Percentiles rank a stretch among this genome's conserved stretches.
Conservation (phyloP, 192 early-diverging fungal genomes). For the Anaeromyces robustus region DNA sequence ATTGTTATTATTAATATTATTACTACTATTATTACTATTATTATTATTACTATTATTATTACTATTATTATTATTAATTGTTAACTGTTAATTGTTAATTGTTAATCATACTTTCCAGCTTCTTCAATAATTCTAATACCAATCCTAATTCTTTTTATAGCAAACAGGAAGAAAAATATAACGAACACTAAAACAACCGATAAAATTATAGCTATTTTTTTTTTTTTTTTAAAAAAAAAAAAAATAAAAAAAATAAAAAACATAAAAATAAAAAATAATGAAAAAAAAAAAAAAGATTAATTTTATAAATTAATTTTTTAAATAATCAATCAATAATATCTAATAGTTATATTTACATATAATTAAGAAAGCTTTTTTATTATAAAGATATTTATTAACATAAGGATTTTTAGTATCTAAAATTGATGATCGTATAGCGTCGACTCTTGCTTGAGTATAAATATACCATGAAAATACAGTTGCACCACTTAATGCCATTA, state of each 20-base stretch:
- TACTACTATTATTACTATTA: no score
- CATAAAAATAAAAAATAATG: no score
- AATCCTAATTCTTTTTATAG: background rate
- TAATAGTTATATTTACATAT: background rate
- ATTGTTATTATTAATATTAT: no score
- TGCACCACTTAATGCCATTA: background rate
- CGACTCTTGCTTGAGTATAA: background rate
- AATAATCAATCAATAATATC: no score
- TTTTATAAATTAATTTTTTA: no score
- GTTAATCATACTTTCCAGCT: background rate
- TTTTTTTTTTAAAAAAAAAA: no score
- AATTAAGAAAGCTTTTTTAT: background rate
- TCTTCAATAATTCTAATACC: background rate
- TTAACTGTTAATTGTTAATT: no score
- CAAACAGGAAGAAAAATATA: background rate
- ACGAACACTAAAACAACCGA: background rate
- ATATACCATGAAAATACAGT: background rate
- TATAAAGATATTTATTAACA: background rate
- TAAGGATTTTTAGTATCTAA: background rate
- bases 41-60: no score
- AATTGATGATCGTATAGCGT: background rate
- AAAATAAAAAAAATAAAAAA: no score
- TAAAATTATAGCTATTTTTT: background rate
- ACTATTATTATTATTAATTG: no score
- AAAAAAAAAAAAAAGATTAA: no score